phyloP scores from a whole-genome alignment of 352 stramenopile genomes.

The Globisporangium nagaii region DNA sequence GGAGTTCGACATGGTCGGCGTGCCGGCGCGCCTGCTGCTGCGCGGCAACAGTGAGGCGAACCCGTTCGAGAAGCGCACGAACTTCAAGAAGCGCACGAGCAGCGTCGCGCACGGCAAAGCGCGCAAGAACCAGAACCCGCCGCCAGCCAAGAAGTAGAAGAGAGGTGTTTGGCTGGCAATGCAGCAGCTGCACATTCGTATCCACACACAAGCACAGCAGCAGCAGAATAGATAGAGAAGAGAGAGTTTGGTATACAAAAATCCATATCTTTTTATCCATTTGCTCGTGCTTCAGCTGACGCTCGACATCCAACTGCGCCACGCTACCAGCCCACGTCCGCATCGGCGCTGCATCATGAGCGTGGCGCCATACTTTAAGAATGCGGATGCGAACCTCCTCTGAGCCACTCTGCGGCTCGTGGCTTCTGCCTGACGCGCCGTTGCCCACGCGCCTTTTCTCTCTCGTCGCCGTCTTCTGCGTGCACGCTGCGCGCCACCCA shows the following conservation, averaged over 20 bases:
- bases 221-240: neutral
- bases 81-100: slow-evolving; percentile 76
- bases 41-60: slow-evolving; percentile 71
- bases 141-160: slow-evolving; percentile 4
- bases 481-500: too few relatives aligned
- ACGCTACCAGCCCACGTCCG: too few relatives aligned
- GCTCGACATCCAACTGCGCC: neutral
- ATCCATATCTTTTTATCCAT: neutral
- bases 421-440: too few relatives aligned
- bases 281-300: neutral
- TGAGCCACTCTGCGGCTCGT: too few relatives aligned
- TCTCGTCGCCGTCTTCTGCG: too few relatives aligned
- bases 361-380: too few relatives aligned
- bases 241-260: neutral
- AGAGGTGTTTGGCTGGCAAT: neutral
- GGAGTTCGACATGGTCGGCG: slow-evolving; percentile 82
- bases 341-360: too few relatives aligned
- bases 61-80: slow-evolving; percentile 79
- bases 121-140: slow-evolving; percentile 16
- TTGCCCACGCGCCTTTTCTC: too few relatives aligned
- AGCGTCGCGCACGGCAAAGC: slow-evolving; percentile 55
- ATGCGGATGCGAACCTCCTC: too few relatives aligned
- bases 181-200: too few relatives aligned
- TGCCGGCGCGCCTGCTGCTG: slow-evolving; percentile 68
- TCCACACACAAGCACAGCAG: neutral